Evolutionary conservation across 2,329 filamentous ascomycete genomes (phyloP).

Genomic region (Alternaria consortialis): DNA sequence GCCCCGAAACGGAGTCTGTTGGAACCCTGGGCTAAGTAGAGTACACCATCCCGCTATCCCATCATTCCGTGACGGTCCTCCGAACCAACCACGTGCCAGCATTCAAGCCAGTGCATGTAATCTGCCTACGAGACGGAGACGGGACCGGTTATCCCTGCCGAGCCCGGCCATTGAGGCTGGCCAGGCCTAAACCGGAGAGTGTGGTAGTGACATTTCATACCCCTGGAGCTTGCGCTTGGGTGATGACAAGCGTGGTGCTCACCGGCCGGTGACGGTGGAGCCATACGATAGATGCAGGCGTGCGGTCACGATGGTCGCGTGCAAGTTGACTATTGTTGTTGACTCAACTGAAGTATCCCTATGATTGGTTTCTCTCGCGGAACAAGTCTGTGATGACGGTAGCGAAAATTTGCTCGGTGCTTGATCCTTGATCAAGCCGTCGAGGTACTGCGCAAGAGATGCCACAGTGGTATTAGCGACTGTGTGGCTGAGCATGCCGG

Average conservation of each 20-base stretch:
- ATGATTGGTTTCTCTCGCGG: not conserved
- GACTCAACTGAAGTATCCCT: not conserved
- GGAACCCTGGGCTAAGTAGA: slow-evolving; percentile 3
- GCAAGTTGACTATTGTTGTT: slow-evolving; percentile 3
- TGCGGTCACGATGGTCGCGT: slow-evolving; percentile 10
- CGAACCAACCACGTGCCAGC: slow-evolving; percentile 1
- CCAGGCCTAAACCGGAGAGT: not conserved
- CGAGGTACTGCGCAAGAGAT: not conserved
- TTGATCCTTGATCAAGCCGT: not conserved
- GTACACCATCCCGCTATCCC: not conserved
- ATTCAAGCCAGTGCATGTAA: slow-evolving; percentile 1
- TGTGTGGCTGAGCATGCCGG: slow-evolving; percentile 1
- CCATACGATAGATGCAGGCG: slow-evolving; percentile 10
- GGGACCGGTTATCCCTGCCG: not conserved
- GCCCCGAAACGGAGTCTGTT: slow-evolving; percentile 4
- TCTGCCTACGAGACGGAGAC: not conserved
- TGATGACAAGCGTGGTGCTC: not conserved
- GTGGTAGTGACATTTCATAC: not conserved
- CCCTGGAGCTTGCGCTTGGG: slow-evolving; percentile 1
- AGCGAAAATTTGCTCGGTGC: not conserved
- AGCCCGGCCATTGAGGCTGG: slow-evolving; percentile 3
- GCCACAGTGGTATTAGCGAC: not conserved
- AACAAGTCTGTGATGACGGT: not conserved
- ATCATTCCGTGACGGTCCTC: not conserved
- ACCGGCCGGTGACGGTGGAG: slow-evolving; percentile 11